Percentiles rank a stretch among this genome's conserved stretches.
phyloP scores from a whole-genome alignment of 2,329 filamentous ascomycete genomes.

The Blastomyces emzantsi region DNA sequence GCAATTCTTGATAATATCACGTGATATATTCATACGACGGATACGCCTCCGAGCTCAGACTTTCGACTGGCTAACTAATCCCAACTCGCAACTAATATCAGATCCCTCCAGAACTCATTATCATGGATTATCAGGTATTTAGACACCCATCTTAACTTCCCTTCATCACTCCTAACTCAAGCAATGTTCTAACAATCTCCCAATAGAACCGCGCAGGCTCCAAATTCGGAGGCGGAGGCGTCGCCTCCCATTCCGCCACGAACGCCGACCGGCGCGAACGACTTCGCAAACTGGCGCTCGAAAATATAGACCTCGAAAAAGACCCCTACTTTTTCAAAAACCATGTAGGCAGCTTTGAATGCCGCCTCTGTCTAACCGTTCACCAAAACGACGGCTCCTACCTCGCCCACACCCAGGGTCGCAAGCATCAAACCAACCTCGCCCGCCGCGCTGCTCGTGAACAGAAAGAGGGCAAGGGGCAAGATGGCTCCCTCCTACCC shows the following conservation, averaged over 20 bases:
- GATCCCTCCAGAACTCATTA: background rate
- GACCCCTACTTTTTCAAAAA: constrained; percentile 99
- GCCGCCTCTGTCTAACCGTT: constrained; percentile 89
- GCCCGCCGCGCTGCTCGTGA: constrained; percentile 92
- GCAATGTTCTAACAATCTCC: constrained; percentile 11
- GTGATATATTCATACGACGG: background rate
- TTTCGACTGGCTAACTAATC: background rate
- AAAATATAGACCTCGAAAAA: constrained; percentile 98
- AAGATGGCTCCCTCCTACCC: constrained; percentile 56
- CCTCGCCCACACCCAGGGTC: constrained; percentile 94
- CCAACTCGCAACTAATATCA: background rate
- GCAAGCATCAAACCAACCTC: constrained; percentile 98
- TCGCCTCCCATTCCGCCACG: constrained; percentile 84
- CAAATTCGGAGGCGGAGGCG: constrained; percentile 95
- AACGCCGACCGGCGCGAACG: constrained; percentile 97
- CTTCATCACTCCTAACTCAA: background rate
- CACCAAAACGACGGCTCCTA: constrained; percentile 99
- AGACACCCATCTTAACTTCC: background rate
- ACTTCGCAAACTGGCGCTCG: constrained; percentile 92
- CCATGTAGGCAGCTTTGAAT: constrained; percentile 96
- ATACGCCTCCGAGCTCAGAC: background rate
- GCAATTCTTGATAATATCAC: background rate
- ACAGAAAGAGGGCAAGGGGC: constrained; percentile 70
- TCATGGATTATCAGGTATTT: constrained; percentile 46
- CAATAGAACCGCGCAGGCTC: constrained; percentile 83